Evolutionary conservation across 2,329 filamentous ascomycete species (phyloP).

Genomic region (Aspergillus sp.): DNA sequence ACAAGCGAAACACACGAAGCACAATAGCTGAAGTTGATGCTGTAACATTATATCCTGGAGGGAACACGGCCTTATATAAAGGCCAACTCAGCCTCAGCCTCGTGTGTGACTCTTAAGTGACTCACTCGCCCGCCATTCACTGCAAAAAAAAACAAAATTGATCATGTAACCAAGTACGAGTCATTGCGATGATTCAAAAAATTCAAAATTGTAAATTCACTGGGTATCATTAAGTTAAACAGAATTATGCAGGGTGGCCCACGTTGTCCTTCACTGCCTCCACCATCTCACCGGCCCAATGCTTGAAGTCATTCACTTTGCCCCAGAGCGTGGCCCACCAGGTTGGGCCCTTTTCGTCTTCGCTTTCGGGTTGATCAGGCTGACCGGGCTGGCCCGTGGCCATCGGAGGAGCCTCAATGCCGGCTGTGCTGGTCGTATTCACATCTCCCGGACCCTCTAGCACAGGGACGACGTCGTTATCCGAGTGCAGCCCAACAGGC

Average conservation of each 20-base stretch:
- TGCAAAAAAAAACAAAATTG: neutral
- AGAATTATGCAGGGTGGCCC: constrained; percentile 9
- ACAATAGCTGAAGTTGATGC: too few relatives aligned
- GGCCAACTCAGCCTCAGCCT: too few relatives aligned
- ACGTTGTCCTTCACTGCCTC: constrained; percentile 21
- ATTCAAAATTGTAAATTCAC: neutral
- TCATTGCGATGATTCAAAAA: neutral
- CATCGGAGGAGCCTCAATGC: too few relatives aligned
- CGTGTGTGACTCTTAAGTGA: neutral
- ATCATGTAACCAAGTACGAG: too few relatives aligned
- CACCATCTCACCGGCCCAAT: constrained; percentile 29
- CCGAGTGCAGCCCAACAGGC: constrained; percentile 39
- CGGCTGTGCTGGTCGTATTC: constrained; percentile 12
- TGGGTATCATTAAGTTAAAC: neutral
- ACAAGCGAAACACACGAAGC: too few relatives aligned
- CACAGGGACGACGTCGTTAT: constrained; percentile 22
- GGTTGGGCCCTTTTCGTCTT: too few relatives aligned
- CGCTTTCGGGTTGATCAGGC: too few relatives aligned
- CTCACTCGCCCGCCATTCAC: neutral
- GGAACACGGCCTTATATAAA: too few relatives aligned
- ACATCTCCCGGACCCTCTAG: constrained; percentile 28
- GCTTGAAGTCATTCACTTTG: constrained; percentile 27
- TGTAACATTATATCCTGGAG: too few relatives aligned
- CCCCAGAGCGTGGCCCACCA: constrained; percentile 24
- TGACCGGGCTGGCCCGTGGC: too few relatives aligned